Evolutionary conservation across 371 early-diverging fungal species (phyloP), one percentile per base, ranked within the genome.

Genomic region (Mortierella sp.): DNA sequence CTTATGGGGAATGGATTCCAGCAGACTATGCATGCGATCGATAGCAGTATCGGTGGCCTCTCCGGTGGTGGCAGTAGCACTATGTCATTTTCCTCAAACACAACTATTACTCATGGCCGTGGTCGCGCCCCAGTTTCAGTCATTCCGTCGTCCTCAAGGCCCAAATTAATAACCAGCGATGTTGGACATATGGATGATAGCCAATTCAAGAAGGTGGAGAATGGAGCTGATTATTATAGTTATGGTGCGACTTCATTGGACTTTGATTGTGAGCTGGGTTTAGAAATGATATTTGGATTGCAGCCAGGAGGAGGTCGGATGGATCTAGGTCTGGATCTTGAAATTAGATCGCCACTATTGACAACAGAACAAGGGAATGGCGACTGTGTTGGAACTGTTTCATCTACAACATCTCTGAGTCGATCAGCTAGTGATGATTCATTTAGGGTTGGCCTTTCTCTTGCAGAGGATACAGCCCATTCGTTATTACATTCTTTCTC

Each of bases 181-280:
- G 59, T 38, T 48, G 28, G 22, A 9, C 4, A 22, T 24, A 28
- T 16, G 22, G 63, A 45, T 3, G 48, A 48, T 32, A 36, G 38
- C 36, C 28, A 33, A n/a, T 6, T 32, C 13, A 57, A 4, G 36
- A 38, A 16, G 24, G 2, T 7, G 40, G 19, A 52, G 24, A 16
- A 11, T 19, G 7, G 55, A 21, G 22, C 22, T 15, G 67, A 67
- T 32, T 60, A 60, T 24, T 68, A 19, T 45, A 43, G 50, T 22
- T 48, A 48, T 48, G 48, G 48, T 6, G 50, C 61, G 33, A n/a
- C 69, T 3, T 38, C 61, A 1, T 13, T 68, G 33, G 62, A 61
- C 16, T 38, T 32, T 58, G 47, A 2, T 13, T 22, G 2, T 19
- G 67, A 50, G 11, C 15, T 67, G 28, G 52, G n/a, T n/a, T 48